Evolutionary conservation across 306 rosid species (phyloP), one percentile per base, ranked within the genome.

Genomic region (Prunus davidiana): DNA sequence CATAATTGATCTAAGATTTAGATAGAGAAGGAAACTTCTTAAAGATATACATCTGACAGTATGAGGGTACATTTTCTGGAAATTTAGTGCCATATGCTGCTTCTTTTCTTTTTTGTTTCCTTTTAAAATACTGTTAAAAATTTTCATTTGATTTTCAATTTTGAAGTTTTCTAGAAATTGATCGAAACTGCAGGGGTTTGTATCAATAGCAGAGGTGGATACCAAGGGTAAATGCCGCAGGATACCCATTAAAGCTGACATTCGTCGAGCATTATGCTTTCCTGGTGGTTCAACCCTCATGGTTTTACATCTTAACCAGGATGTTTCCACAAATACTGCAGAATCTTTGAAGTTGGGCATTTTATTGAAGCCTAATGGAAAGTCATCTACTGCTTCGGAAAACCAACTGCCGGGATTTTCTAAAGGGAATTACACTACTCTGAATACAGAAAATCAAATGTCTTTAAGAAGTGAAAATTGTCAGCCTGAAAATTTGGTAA

Each of bases 251-350:
- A 91, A 83, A 87, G 88, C 98, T 70, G 89, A 76, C 76, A 87
- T 93, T 82, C 91, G 92, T 46, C 86, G 80, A 87, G 84, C 93
- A 56, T 84, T 93, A 86, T 91, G 97, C 86, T 85, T 93, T 80
- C 98, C 92, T 15, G 98, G 98, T 58, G 96, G 96, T 74, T 91
- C 98, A 52, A 90, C 96, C 56, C 93, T 93, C 85, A 89, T 93
- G 98, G 77, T 88, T 87, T 87, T 83, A 73, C 88, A 88, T 86
- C 86, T 91, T 76, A 83, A 62, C 86, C 79, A 78, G 51, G 93
- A 83, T 14, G 71, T 54, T 72, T 62, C 82, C 71, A 83, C 72
- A 69, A 78, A 63, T 51, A 71, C 80, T 66, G 79, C 78, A 75
- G 86, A 79, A 64, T 56, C 87, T 71, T 65, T 74, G 61, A 83